Evolutionary conservation across 2,329 filamentous ascomycete genomes (phyloP).

Genomic region (Madurella fahalii): DNA sequence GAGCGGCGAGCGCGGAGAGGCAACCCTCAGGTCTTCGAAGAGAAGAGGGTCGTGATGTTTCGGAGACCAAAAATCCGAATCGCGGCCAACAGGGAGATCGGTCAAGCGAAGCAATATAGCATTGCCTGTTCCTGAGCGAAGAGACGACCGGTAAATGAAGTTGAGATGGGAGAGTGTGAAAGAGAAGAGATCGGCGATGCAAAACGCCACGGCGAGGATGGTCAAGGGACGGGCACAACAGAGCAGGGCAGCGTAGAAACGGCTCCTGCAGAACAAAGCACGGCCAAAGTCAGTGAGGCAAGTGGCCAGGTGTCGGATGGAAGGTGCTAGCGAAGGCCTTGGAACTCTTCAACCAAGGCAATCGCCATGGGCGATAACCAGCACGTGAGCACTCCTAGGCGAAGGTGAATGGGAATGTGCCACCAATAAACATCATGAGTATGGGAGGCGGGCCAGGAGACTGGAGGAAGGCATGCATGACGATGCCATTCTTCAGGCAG

Average conservation of each 20-base stretch:
- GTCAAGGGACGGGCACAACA: background rate
- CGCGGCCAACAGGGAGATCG: constrained; percentile 4
- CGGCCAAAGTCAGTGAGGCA: no score
- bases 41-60: background rate
- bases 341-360: background rate
- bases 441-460: no score
- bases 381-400: no score
- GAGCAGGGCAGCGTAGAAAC: background rate
- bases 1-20: no score
- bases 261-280: no score
- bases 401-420: no score
- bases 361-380: background rate
- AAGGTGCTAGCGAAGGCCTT: background rate
- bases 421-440: no score
- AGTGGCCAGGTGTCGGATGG: background rate
- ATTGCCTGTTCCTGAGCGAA: constrained; percentile 10
- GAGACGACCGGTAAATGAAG: constrained; percentile 20
- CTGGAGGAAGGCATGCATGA: no score
- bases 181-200: constrained; percentile 15
- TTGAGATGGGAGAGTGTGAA: constrained; percentile 3
- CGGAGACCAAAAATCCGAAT: constrained; percentile 12
- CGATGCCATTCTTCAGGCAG: no score
- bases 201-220: constrained; percentile 11
- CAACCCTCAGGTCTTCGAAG: background rate
- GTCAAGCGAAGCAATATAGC: constrained; percentile 6